Evolutionary conservation across 208 protist species (phyloP).

Genomic region (Leishmania guyanensis): DNA sequence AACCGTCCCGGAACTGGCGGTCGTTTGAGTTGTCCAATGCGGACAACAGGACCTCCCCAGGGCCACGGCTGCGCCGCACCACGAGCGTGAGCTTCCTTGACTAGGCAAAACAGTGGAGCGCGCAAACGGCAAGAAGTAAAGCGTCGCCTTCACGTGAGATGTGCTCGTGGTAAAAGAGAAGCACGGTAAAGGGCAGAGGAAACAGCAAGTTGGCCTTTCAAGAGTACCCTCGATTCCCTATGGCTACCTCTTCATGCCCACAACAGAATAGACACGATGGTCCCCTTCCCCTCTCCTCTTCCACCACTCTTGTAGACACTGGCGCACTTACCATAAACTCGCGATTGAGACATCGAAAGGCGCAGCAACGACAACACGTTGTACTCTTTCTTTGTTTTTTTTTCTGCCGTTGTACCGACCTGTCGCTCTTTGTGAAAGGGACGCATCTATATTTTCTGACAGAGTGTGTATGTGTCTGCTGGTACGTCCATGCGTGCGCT

Average conservation of each 20-base stretch:
- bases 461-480: neutral
- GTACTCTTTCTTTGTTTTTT: conserved; percentile 1
- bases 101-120: neutral
- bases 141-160: neutral
- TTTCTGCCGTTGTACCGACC: neutral
- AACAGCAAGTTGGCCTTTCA: too few species aligned
- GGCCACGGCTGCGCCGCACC: conserved; percentile 1
- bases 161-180: neutral
- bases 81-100: conserved; percentile 21
- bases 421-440: conserved; percentile 1
- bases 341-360: too few species aligned
- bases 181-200: neutral
- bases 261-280: too few species aligned
- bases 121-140: neutral
- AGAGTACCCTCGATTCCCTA: too few species aligned
- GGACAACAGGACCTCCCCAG: neutral
- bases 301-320: too few species aligned
- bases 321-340: too few species aligned
- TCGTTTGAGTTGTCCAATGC: neutral
- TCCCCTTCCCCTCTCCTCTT: too few species aligned
- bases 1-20: neutral
- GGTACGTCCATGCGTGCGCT: too few species aligned
- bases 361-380: too few species aligned
- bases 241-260: too few species aligned
- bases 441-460: neutral